phyloP scores from a whole-genome alignment of 2,329 filamentous ascomycete species.

The Trichoderma sp. region DNA sequence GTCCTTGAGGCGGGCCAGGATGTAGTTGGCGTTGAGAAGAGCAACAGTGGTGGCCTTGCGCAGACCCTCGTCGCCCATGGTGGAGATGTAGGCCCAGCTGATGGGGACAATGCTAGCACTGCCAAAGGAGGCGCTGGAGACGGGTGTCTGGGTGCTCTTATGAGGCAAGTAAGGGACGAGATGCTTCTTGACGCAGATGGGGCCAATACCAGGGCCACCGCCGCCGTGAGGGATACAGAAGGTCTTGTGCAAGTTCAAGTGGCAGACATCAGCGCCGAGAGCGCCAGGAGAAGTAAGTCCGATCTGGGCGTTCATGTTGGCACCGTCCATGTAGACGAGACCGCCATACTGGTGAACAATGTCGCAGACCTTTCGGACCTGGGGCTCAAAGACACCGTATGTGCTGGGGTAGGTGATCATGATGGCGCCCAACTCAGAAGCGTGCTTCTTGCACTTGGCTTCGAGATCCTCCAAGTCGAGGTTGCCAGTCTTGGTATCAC shows the following conservation, averaged over 20 bases:
- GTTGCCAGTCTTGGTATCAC: constrained; percentile 82
- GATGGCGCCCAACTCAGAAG: constrained; percentile 81
- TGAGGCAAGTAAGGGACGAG: constrained; percentile 65
- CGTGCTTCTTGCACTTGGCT: constrained; percentile 85
- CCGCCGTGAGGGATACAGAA: constrained; percentile 98
- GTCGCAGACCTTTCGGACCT: constrained; percentile 79
- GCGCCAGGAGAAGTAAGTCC: constrained; percentile 91
- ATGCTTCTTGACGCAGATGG: constrained; percentile 85
- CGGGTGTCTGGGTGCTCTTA: constrained; percentile 48
- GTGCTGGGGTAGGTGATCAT: constrained; percentile 98
- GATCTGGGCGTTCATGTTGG: constrained; percentile 98
- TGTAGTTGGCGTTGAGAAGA: constrained; percentile 96
- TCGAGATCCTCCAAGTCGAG: constrained; percentile 83
- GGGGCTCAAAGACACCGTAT: constrained; percentile 90
- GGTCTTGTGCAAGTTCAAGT: constrained; percentile 96
- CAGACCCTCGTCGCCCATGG: constrained; percentile 78
- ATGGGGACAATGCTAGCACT: constrained; percentile 92
- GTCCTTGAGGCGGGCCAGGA: constrained; percentile 79
- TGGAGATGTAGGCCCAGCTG: constrained; percentile 90
- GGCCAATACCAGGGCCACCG: constrained; percentile 88
- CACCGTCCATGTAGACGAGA: constrained; percentile 97
- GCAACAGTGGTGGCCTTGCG: constrained; percentile 89
- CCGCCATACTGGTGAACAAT: constrained; percentile 85
- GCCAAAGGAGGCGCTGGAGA: constrained; percentile 81
- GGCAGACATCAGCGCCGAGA: constrained; percentile 94